Evolutionary conservation across 164 flowering plant species (phyloP).

Genomic region (Sextonia rubra): DNA sequence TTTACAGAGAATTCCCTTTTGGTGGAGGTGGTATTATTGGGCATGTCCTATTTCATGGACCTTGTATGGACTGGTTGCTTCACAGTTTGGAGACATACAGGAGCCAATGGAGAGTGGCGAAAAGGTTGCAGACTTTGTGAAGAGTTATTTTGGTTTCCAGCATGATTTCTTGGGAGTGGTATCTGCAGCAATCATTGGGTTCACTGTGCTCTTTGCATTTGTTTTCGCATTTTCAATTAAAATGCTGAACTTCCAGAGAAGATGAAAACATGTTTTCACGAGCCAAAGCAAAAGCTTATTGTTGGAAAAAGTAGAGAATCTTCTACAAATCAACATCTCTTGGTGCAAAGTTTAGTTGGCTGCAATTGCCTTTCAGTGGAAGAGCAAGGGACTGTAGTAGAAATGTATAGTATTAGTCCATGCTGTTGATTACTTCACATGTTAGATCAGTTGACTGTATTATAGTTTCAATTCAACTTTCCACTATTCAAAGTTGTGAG

Average conservation of each 20-base stretch:
- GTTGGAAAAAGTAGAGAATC: too few species aligned
- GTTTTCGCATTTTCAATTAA: conserved; percentile 46
- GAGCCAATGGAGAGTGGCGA: conserved; percentile 1
- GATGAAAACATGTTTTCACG: conserved; percentile 16
- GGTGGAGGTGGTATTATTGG: conserved; percentile 69
- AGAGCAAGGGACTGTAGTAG: too few species aligned
- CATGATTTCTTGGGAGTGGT: conserved; percentile 39
- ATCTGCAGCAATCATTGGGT: conserved; percentile 31
- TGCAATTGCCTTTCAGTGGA: too few species aligned
- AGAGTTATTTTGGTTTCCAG: conserved; percentile 34
- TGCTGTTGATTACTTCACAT: too few species aligned
- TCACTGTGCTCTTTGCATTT: conserved; percentile 38
- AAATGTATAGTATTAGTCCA: too few species aligned
- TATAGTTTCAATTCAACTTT: too few species aligned
- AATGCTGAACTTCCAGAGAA: conserved; percentile 54
- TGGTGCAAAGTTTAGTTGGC: too few species aligned
- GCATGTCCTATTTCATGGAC: conserved; percentile 54
- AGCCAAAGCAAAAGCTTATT: not conserved
- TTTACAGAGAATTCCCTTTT: conserved; percentile 29
- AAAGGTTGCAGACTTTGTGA: conserved; percentile 31
- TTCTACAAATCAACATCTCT: too few species aligned
- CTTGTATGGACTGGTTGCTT: conserved; percentile 36
- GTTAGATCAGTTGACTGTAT: too few species aligned
- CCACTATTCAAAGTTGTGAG: too few species aligned
- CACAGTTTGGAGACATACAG: conserved; percentile 39